Conservation (phyloP, 2,329 filamentous ascomycete species). For the Colletotrichum eremochloae region DNA sequence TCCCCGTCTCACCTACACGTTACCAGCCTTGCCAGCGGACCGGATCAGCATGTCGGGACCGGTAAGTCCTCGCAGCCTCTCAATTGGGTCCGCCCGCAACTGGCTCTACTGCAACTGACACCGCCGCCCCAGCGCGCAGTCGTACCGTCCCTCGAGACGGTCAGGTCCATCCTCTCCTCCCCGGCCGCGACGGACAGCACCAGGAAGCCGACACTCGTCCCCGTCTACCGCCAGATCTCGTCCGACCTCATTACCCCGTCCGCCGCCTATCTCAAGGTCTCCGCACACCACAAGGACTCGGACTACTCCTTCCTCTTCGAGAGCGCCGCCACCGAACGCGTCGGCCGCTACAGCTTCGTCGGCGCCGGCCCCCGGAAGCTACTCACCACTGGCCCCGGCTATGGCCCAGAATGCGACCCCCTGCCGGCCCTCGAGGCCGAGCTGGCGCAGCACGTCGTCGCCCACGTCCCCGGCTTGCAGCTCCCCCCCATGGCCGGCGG, state of each 20-base stretch:
- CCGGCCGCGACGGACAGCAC: slow-evolving; percentile 45
- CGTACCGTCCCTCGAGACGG: slow-evolving; percentile 61
- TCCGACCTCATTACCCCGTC: slow-evolving; percentile 95
- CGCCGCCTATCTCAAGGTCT: slow-evolving; percentile 94
- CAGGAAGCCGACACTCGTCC: slow-evolving; percentile 77
- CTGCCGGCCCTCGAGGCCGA: slow-evolving; percentile 86
- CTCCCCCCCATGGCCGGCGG: slow-evolving; percentile 91
- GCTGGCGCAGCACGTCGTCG: slow-evolving; percentile 82
- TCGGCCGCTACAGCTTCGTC: slow-evolving; percentile 96
- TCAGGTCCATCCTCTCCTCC: slow-evolving; percentile 57
- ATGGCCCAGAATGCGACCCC: slow-evolving; percentile 87
- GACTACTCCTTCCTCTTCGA: slow-evolving; percentile 95
- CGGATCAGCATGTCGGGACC: slow-evolving; percentile 39
- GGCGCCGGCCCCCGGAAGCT: slow-evolving; percentile 85
- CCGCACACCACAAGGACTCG: slow-evolving; percentile 75
- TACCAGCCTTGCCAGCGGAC: slow-evolving; percentile 17
- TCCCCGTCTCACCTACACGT: slow-evolving; percentile 13
- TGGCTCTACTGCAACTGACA: background rate
- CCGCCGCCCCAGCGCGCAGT: slow-evolving; percentile 53
- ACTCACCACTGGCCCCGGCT: slow-evolving; percentile 87
- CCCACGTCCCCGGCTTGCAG: slow-evolving; percentile 83
- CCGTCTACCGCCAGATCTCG: slow-evolving; percentile 85
- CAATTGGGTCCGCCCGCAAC: slow-evolving; percentile 25
- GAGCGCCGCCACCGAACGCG: slow-evolving; percentile 92
- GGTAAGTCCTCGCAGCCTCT: slow-evolving; percentile 16